Base-by-base conservation (phyloP, 2,329 filamentous ascomycete genomes). In the Colletotrichum scovillei region DNA sequence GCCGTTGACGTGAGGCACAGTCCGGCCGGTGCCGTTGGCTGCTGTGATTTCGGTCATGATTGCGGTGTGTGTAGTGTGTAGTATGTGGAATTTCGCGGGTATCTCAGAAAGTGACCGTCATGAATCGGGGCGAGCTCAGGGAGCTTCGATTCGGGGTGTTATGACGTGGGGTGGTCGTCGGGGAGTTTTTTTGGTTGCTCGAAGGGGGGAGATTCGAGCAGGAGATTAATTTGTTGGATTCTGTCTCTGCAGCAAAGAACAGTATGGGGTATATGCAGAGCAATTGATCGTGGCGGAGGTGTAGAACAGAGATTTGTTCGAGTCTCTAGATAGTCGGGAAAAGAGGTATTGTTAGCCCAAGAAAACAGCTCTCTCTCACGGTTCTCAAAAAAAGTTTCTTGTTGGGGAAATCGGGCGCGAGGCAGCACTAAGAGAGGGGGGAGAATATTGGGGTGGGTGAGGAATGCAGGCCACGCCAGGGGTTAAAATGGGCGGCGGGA, bases 1-100 rank as follows among this genome's bases (percentile, higher is more conserved):
- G 84, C 89, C 89, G 78, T 92, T 92, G 76, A 82, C 77, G 64
- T 87, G 81, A 65, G 89, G 87, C 65, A 89, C 87, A 62, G 85
- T 85, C 78, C 85, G 83, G 80, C 86, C 85, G 77, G 79, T 78
- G 79, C 84, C 82, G 76, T 84, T 84, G 71, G 77, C 77, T 77
- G 82, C 82, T 77, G 83, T 83, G 76, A 82, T 81, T 79, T 88
- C 85, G 76, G 87, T 83, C 89, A 91, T 90, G 78, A 76, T 83
- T 79, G 73, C 76, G 76, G 75, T 67, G 30, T 74, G 19, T 69
- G 30, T 42, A 24, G 42, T 49, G 42, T 22, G 3, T 49, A 19
- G 19, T n/a, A 19, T 46, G 55, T 35, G 19, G 52, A 53, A 9
- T 49, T 60, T 67, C 64, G 67, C 63, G 73, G 73, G 72, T 74